Base-by-base conservation (phyloP, 108 stramenopile species). In the Nitzschia sp. region DNA sequence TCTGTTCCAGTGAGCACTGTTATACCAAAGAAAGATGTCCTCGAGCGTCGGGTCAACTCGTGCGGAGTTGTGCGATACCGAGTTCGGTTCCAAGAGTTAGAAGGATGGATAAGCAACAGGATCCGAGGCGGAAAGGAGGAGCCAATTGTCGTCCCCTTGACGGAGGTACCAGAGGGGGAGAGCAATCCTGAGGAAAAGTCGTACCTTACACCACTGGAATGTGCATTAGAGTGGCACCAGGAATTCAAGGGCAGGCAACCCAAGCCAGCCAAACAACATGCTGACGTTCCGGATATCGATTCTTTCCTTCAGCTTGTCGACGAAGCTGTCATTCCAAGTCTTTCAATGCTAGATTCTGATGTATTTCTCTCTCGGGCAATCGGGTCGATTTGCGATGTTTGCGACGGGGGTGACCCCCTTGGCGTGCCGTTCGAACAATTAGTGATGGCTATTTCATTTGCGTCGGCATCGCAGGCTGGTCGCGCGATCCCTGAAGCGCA, bases 101-200 rank as follows among this genome's bases (percentile, higher is more conserved):
- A 87, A 67, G 96, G 94, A 24, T 97, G 93, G 91, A 93, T 95
- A 65, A 91, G 89, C 47, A 84, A 87, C 28, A 84, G 76, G 62
- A 95, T 95, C 51, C 66, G 96, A 45, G 96, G 94, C 15, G 93
- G 89, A 34, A 82, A 84, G 57, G 96, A 97, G 73, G 96, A 97
- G 33, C 30, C 76, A 28, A 95, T 97, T 62, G 86, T 95, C 56
- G 74, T 78, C 34, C 84, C 79, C 15, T 30, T 77, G 29, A 29
- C 33, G 9, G 26, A 59, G 57, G 85, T 49, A 46, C 46, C 45
- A 13, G 38, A 49, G n/a, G 46, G n/a, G 3, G 70, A 77, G 38
- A 48, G 68, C 32, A 76, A 65, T 9, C 51, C 59, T 23, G 71
- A 66, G 11, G 47, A 60, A n/a, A 13, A 55, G 26, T 5, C 64